Percentiles rank a stretch among this genome's conserved stretches.
These are phyloP conservation scores for Paxillus rubicundulus DNA, from an alignment of 768 basidiomycete genomes.

Conservation along the genomic window DNA sequence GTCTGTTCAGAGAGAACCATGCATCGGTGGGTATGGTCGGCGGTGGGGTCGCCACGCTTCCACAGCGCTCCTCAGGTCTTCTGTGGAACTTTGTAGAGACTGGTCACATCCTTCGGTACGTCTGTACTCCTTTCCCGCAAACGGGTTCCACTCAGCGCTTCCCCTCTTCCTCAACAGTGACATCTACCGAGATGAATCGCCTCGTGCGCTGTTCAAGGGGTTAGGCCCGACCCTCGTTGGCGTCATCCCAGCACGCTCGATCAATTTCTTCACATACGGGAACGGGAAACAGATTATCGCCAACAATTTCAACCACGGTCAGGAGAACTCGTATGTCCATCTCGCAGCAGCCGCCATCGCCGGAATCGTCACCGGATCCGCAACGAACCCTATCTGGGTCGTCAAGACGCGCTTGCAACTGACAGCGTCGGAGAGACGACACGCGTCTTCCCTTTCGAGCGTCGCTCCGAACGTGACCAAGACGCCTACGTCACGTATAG, in stretches of 20 bases:
- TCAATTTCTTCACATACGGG: conserved; percentile 97
- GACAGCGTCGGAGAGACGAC: conserved; percentile 33
- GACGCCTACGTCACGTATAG: conserved; percentile 23
- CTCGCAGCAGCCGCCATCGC: conserved; percentile 82
- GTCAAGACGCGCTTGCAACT: conserved; percentile 96
- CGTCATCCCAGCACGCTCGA: conserved; percentile 91
- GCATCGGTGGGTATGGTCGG: conserved; percentile 31
- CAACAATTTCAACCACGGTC: conserved; percentile 65
- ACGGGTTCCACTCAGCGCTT: not conserved
- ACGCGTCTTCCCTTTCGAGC: conserved; percentile 5
- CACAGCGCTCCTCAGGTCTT: conserved; percentile 47
- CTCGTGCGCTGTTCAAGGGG: conserved; percentile 89
- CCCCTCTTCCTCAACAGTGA: conserved; percentile 47
- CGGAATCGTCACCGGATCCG: conserved; percentile 82
- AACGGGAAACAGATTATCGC: conserved; percentile 94
- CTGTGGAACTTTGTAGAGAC: conserved; percentile 96
- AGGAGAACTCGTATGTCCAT: conserved; percentile 85
- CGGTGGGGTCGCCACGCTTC: conserved; percentile 29
- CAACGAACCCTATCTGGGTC: conserved; percentile 99
- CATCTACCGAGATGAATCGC: conserved; percentile 86
- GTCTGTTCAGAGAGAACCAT: conserved; percentile 62
- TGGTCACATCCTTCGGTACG: conserved; percentile 79
- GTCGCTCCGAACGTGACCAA: not conserved
- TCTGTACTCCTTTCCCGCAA: not conserved
- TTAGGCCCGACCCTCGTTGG: conserved; percentile 93